phyloP scores from a whole-genome alignment of 768 basidiomycete genomes.

The Phylloporus arenicola region DNA sequence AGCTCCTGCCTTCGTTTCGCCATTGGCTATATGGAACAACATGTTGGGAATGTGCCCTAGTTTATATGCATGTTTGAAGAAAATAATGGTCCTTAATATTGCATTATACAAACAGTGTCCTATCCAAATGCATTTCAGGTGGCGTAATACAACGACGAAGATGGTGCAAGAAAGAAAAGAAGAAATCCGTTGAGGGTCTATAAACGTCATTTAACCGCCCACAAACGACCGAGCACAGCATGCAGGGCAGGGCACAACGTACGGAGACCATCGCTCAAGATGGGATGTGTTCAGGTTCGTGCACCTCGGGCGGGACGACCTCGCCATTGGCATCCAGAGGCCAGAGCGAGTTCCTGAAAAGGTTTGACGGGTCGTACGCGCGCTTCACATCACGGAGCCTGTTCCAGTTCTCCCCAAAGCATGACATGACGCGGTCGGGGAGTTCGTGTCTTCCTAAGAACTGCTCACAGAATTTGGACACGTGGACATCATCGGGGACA shows the following conservation, averaged over 20 bases:
- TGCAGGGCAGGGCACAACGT: not conserved
- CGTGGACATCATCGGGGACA: slow-evolving; percentile 13
- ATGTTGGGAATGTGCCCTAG: not conserved
- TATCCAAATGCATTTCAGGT: not conserved
- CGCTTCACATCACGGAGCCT: slow-evolving; percentile 68
- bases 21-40: too few species aligned
- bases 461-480: slow-evolving; percentile 35
- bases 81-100: not conserved
- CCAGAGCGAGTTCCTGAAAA: slow-evolving; percentile 81
- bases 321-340: slow-evolving; percentile 58
- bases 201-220: not conserved
- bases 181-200: not conserved
- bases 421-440: slow-evolving; percentile 54
- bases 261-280: slow-evolving; percentile 12
- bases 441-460: slow-evolving; percentile 72
- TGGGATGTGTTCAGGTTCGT: slow-evolving; percentile 47
- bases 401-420: slow-evolving; percentile 71
- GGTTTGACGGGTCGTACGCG: slow-evolving; percentile 66
- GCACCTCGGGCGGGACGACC: slow-evolving; percentile 48
- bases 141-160: not conserved
- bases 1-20: too few species aligned
- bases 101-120: not conserved
- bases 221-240: not conserved
- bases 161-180: not conserved
- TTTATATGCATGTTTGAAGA: not conserved